A percentile compares a stretch with the other conserved stretches of the same genome.
Evolutionary conservation across 108 stramenopile genomes (phyloP).

Genomic region (Discostella stelligeroides): DNA sequence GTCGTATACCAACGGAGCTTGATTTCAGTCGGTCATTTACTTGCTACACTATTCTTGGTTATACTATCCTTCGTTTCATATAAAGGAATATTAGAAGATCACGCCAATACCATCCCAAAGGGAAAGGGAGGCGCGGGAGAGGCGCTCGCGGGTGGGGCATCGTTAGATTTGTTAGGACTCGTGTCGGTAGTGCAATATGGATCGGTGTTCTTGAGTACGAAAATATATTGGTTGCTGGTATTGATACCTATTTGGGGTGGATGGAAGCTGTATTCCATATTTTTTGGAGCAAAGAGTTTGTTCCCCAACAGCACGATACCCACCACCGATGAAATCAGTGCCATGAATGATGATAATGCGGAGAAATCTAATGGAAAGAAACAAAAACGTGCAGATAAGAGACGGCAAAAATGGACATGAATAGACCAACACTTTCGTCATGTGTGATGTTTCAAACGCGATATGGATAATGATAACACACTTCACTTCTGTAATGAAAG

Average conservation of each 20-base stretch:
- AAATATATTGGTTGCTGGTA: constrained; percentile 50
- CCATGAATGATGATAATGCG: constrained; percentile 1
- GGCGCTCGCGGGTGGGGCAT: constrained; percentile 56
- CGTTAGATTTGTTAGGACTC: constrained; percentile 61
- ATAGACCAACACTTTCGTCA: no score
- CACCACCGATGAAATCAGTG: not conserved
- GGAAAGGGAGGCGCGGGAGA: constrained; percentile 23
- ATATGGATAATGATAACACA: no score
- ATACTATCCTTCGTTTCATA: constrained; percentile 49
- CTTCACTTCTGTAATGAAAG: no score
- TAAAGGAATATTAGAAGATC: constrained; percentile 56
- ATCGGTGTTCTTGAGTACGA: constrained; percentile 41
- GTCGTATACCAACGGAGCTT: constrained; percentile 22
- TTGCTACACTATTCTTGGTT: constrained; percentile 32
- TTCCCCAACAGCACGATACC: no score
- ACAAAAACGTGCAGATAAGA: constrained; percentile 58
- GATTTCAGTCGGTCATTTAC: constrained; percentile 24
- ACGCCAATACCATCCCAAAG: constrained; percentile 27
- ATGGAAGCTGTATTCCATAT: constrained; percentile 39
- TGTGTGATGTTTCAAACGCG: no score
- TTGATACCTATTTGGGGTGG: constrained; percentile 35
- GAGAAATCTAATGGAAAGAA: constrained; percentile 39
- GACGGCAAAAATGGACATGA: constrained; percentile 52
- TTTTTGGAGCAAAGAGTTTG: no score
- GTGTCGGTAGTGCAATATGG: constrained; percentile 56